A percentile compares a stretch with the other conserved stretches of the same genome.
Conservation (phyloP, 1,284 basidiomycete genomes). For the Trichosporon inkin region DNA sequence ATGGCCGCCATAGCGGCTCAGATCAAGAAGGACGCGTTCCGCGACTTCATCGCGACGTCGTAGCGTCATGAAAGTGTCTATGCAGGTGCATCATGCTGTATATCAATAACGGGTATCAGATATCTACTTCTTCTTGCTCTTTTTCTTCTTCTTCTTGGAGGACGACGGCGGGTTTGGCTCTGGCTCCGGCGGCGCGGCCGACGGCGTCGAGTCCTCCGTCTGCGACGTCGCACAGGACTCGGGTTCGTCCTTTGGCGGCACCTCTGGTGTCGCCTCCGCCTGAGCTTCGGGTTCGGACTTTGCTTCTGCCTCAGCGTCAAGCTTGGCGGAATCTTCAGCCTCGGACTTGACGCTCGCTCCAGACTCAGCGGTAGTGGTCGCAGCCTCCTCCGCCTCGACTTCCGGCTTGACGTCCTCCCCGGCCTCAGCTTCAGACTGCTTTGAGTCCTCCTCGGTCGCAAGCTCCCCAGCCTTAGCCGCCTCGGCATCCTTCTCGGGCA, state of each 20-base stretch:
- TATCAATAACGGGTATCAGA: conserved; percentile 7
- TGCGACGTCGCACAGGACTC: not conserved
- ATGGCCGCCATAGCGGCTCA: conserved; percentile 24
- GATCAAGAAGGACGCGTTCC: conserved; percentile 23
- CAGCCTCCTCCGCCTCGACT: conserved; percentile 10
- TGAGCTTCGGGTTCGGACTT: not conserved
- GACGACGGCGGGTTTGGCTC: not conserved
- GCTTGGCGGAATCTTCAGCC: not conserved
- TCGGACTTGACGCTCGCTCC: not conserved
- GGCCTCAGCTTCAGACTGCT: not conserved
- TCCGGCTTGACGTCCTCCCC: not conserved
- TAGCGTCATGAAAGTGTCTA: not conserved
- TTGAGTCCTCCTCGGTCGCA: no score
- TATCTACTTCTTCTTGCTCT: not conserved
- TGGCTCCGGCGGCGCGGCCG: not conserved
- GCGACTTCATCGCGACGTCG: not conserved
- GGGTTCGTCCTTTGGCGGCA: not conserved
- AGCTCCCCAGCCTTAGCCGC: no score
- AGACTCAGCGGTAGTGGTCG: not conserved
- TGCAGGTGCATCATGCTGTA: conserved; percentile 7
- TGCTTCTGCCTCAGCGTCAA: not conserved
- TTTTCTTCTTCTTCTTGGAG: not conserved
- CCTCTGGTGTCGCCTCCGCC: not conserved
- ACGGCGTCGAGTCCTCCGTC: conserved; percentile 6
- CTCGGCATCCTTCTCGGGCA: not conserved